Evolutionary conservation across 2,329 filamentous ascomycete species (phyloP).

Genomic region (Hymenoscyphus scutula): DNA sequence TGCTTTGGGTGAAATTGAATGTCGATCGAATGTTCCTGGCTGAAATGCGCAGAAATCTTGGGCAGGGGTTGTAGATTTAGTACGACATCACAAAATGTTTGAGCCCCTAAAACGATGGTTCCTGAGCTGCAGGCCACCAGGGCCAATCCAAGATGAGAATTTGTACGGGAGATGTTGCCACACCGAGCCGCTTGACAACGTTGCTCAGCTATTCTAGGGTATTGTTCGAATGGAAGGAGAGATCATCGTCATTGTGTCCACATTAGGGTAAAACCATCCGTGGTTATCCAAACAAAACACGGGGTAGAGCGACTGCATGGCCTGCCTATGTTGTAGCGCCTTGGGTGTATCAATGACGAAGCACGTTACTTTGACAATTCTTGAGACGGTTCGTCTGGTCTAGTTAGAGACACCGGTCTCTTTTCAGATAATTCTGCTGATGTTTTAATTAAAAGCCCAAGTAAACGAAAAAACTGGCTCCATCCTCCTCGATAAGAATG

Average conservation of each 20-base stretch:
- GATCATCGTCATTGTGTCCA: constrained; percentile 4
- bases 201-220: constrained; percentile 10
- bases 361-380: not conserved
- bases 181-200: not conserved
- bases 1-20: constrained; percentile 13
- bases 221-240: not conserved
- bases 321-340: not conserved
- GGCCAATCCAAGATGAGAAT: not conserved
- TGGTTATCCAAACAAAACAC: not conserved
- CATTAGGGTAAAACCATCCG: not conserved
- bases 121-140: not conserved
- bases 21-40: constrained; percentile 20
- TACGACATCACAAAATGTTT: not conserved
- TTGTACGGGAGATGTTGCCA: not conserved
- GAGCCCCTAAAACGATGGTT: constrained; percentile 4
- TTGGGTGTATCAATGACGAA: not conserved
- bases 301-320: not conserved
- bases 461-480: too few relatives aligned
- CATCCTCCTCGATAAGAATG: too few relatives aligned
- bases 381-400: not conserved
- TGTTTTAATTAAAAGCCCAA: not conserved
- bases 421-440: not conserved
- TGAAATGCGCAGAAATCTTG: constrained; percentile 13
- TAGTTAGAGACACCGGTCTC: not conserved
- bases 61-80: not conserved